phyloP scores from a whole-genome alignment of 148 eudicot genomes.

The Polygonum maritimum region DNA sequence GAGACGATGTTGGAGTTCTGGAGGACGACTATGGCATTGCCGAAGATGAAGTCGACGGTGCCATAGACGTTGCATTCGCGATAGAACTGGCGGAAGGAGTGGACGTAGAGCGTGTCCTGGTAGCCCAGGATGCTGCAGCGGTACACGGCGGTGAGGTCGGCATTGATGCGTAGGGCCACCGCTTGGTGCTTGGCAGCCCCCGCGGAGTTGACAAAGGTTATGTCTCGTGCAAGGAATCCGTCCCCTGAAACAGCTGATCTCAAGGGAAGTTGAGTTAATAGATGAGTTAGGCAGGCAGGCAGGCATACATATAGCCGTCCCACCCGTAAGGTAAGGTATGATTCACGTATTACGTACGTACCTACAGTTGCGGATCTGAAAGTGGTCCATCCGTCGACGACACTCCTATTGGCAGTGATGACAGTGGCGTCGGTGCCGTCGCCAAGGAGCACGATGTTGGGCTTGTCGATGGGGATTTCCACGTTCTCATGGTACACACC shows the following conservation, averaged over 20 bases:
- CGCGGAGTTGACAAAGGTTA: conserved; percentile 65
- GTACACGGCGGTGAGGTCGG: conserved; percentile 69
- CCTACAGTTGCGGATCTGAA: conserved; percentile 95
- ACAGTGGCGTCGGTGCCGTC: conserved; percentile 69
- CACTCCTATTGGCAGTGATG: conserved; percentile 64
- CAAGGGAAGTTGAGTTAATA: too few relatives aligned
- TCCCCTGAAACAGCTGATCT: conserved; percentile 70
- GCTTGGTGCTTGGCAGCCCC: conserved; percentile 78
- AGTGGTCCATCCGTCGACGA: conserved; percentile 87
- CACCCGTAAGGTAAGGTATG: too few relatives aligned
- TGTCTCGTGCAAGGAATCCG: conserved; percentile 91
- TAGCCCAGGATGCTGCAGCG: conserved; percentile 53
- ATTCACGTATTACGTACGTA: conserved; percentile 17
- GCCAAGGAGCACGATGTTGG: conserved; percentile 73
- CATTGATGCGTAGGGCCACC: conserved; percentile 76
- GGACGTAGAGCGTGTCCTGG: conserved; percentile 87
- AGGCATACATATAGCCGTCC: not conserved
- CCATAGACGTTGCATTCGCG: conserved; percentile 82
- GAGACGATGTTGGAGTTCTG: conserved; percentile 69
- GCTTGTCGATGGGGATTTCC: conserved; percentile 57
- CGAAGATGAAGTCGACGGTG: conserved; percentile 80
- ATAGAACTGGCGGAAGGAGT: conserved; percentile 80
- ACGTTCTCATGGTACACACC: conserved; percentile 61
- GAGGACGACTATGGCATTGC: conserved; percentile 79
- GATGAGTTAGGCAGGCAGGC: too few relatives aligned